Conservation (phyloP, 257 asterid genomes). For the Scutellaria barbata region DNA sequence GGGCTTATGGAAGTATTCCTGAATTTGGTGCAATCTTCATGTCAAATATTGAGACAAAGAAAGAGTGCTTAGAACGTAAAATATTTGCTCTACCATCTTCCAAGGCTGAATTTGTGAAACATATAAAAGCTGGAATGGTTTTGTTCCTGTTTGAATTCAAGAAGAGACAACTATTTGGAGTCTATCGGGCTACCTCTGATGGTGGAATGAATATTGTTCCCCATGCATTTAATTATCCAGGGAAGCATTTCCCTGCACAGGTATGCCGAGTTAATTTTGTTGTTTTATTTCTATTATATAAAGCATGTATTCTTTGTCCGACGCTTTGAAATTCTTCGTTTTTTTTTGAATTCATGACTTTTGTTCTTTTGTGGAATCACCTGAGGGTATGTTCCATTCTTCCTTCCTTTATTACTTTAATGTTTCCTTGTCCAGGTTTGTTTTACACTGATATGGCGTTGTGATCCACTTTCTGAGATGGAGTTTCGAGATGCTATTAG, state of each 20-base stretch:
- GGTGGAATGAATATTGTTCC: slow-evolving; percentile 72
- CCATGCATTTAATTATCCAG: slow-evolving; percentile 54
- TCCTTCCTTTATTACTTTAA: slow-evolving; percentile 30
- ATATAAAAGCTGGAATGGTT: slow-evolving; percentile 75
- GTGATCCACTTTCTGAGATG: slow-evolving; percentile 72
- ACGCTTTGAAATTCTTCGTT: not conserved
- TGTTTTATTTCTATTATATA: slow-evolving; percentile 20
- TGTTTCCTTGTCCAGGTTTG: slow-evolving; percentile 55
- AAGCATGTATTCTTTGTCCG: slow-evolving; percentile 6
- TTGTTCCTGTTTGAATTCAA: slow-evolving; percentile 77
- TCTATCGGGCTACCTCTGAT: slow-evolving; percentile 72
- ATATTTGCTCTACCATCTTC: slow-evolving; percentile 69
- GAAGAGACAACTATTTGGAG: slow-evolving; percentile 76
- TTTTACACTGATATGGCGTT: slow-evolving; percentile 64
- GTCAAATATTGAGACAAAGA: slow-evolving; percentile 57
- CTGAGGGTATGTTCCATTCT: slow-evolving; percentile 12
- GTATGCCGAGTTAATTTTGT: slow-evolving; percentile 38
- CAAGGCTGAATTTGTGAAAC: slow-evolving; percentile 56
- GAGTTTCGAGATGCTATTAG: slow-evolving; percentile 68
- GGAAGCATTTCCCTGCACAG: slow-evolving; percentile 73
- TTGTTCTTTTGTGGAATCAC: not conserved
- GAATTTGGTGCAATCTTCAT: slow-evolving; percentile 90
- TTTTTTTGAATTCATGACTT: not conserved
- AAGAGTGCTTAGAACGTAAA: slow-evolving; percentile 56
- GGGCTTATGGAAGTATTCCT: slow-evolving; percentile 58